Evolutionary conservation across 176 grass and related monocot genomes (phyloP).

Genomic region (Oryza meyeriana): DNA sequence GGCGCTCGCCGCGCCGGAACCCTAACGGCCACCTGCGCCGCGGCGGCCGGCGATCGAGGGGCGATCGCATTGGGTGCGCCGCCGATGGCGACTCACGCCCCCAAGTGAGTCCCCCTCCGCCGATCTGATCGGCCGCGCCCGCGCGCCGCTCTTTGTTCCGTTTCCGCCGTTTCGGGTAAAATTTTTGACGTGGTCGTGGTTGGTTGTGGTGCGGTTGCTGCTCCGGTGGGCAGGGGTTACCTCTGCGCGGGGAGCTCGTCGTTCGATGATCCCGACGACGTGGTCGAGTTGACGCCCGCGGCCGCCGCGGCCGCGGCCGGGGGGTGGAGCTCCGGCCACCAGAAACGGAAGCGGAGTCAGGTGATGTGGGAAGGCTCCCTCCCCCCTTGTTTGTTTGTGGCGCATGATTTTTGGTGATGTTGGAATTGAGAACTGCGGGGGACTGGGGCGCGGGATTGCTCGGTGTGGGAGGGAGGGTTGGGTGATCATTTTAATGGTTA

Average conservation of each 20-base stretch:
- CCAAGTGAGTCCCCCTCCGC: slow-evolving; percentile 36
- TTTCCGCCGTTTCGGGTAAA: neutral
- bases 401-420: neutral
- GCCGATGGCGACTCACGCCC: slow-evolving; percentile 43
- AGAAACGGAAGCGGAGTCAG: slow-evolving; percentile 65
- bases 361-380: slow-evolving; percentile 28
- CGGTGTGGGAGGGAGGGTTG: neutral
- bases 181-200: neutral
- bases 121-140: slow-evolving; percentile 16
- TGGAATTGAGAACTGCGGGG: neutral
- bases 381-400: neutral
- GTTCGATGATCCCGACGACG: slow-evolving; percentile 57
- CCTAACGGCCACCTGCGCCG: slow-evolving; percentile 7
- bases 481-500: neutral
- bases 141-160: neutral
- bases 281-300: slow-evolving; percentile 55
- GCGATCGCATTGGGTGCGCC: slow-evolving; percentile 32
- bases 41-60: neutral
- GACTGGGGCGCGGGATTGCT: neutral
- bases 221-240: slow-evolving; percentile 26
- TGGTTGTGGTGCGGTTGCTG: neutral
- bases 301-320: slow-evolving; percentile 10
- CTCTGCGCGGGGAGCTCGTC: slow-evolving; percentile 49
- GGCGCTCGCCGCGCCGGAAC: slow-evolving; percentile 16
- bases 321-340: slow-evolving; percentile 49